Conservation (phyloP, 129 eudicot species). For the Glebionis coronaria region DNA sequence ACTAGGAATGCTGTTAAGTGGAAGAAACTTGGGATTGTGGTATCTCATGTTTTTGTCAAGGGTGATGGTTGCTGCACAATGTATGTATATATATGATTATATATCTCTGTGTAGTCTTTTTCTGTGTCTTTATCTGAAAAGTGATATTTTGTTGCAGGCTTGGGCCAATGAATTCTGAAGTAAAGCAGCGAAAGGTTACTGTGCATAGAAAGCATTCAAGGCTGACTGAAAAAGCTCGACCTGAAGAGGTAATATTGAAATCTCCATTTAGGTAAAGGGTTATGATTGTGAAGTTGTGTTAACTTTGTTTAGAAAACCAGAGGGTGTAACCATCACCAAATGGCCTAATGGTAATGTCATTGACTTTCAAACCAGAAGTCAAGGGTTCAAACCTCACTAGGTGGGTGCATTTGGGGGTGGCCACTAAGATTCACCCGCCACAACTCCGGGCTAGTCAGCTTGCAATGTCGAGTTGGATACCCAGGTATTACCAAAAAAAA, state of each 20-base stretch:
- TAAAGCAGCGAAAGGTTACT: slow-evolving; percentile 63
- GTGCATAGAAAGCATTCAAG: slow-evolving; percentile 52
- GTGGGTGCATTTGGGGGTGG: no score
- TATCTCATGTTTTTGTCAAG: slow-evolving; percentile 58
- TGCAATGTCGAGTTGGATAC: no score
- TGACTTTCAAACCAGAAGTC: no score
- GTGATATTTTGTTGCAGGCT: slow-evolving; percentile 44
- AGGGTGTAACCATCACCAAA: no score
- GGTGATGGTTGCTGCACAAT: slow-evolving; percentile 78
- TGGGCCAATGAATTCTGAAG: slow-evolving; percentile 89
- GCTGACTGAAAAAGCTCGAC: slow-evolving; percentile 56
- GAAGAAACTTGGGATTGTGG: slow-evolving; percentile 65
- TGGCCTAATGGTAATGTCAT: no score
- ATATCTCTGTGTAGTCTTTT: neutral
- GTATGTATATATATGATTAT: slow-evolving; percentile 27
- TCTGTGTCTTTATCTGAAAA: neutral
- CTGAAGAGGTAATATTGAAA: slow-evolving; percentile 69
- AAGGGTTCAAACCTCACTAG: no score
- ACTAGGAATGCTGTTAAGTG: slow-evolving; percentile 52
- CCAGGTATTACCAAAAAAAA: no score
- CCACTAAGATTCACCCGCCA: no score
- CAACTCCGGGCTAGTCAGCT: no score
- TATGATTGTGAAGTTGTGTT: no score
- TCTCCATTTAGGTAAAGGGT: neutral
- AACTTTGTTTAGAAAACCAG: no score